Evolutionary conservation across 2,329 filamentous ascomycete genomes (phyloP).

Genomic region (Keithomyces neogunnii): DNA sequence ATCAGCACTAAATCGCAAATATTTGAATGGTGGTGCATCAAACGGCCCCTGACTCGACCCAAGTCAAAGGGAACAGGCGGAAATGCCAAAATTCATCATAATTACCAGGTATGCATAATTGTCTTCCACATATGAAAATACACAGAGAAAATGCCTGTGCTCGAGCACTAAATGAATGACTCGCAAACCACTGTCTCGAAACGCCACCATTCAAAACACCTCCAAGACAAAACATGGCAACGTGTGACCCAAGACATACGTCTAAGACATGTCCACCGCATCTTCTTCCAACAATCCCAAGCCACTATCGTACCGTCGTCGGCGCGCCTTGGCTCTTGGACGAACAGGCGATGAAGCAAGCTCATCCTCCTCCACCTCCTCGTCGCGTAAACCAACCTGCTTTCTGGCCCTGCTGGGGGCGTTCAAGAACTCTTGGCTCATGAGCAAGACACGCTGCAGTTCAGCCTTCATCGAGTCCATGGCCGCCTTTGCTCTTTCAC

Average conservation of each 20-base stretch:
- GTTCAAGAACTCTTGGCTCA: slow-evolving; percentile 36
- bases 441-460: slow-evolving; percentile 37
- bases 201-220: too few species aligned
- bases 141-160: background rate
- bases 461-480: slow-evolving; percentile 44
- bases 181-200: background rate
- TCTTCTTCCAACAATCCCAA: slow-evolving; percentile 48
- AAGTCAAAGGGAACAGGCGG: too few species aligned
- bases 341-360: slow-evolving; percentile 9
- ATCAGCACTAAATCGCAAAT: too few species aligned
- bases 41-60: too few species aligned
- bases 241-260: background rate
- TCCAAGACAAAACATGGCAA: background rate
- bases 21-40: too few species aligned
- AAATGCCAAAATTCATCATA: too few species aligned
- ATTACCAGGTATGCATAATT: too few species aligned
- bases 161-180: background rate
- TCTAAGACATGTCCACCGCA: slow-evolving; percentile 22
- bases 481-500: slow-evolving; percentile 30
- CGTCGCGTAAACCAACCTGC: background rate
- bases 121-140: too few species aligned
- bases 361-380: background rate
- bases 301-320: slow-evolving; percentile 44
- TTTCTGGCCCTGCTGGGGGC: slow-evolving; percentile 16
- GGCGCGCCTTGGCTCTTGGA: slow-evolving; percentile 14